A percentile compares a stretch with the other conserved stretches of the same genome.
These are phyloP conservation scores for Hypoxylon sp. DNA, from an alignment of 2,329 filamentous ascomycete species.

Conservation along the genomic window DNA sequence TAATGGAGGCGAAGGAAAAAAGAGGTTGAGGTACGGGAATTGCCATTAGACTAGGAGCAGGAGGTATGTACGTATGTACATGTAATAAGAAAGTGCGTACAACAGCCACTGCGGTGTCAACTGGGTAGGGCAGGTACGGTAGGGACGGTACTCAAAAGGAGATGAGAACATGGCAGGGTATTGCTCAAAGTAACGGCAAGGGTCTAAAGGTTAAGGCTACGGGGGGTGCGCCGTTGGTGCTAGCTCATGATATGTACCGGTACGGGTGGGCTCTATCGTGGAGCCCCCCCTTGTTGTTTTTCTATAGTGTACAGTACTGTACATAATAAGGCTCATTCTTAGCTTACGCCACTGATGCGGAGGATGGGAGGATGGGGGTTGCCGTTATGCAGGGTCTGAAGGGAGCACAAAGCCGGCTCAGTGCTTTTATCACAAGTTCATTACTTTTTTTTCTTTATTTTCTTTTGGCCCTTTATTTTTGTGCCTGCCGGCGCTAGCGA, in stretches of 20 bases:
- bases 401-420: conserved; percentile 39
- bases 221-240: conserved; percentile 35
- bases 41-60: conserved; percentile 34
- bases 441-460: conserved; percentile 20
- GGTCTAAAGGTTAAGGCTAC: conserved; percentile 40
- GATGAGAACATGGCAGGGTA: conserved; percentile 47
- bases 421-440: conserved; percentile 25
- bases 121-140: conserved; percentile 25
- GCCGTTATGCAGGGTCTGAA: conserved; percentile 56
- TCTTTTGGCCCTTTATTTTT: conserved; percentile 15
- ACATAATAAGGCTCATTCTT: conserved; percentile 47
- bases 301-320: conserved; percentile 24
- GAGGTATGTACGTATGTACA: conserved; percentile 16
- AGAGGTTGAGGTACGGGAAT: conserved; percentile 40
- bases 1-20: conserved; percentile 44
- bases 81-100: conserved; percentile 36
- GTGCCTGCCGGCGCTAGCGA: conserved; percentile 28
- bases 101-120: conserved; percentile 26
- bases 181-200: conserved; percentile 45
- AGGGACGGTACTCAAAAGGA: conserved; percentile 40
- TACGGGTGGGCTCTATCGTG: conserved; percentile 33
- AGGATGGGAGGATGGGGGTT: conserved; percentile 50
- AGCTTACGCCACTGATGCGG: conserved; percentile 57
- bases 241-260: conserved; percentile 38
- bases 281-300: conserved; percentile 25